Percentiles rank a stretch among this genome's conserved stretches.
Conservation (phyloP, 371 early-diverging fungal species). For the Lichtheimia ornata region DNA sequence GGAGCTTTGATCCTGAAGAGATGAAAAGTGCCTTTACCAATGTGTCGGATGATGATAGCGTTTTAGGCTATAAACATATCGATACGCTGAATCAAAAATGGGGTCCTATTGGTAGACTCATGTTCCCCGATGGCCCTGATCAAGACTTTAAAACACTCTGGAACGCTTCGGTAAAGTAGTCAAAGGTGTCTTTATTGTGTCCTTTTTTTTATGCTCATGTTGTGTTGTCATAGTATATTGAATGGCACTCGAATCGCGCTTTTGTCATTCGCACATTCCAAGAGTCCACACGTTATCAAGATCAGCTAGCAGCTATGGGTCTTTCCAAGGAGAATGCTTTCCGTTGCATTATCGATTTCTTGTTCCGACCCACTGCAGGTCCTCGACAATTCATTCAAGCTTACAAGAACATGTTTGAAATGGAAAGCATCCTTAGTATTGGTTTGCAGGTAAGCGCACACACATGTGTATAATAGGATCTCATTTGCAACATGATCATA, state of each 20-base stretch:
- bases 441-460: slow-evolving; percentile 31
- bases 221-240: slow-evolving; percentile 32
- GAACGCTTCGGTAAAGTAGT: slow-evolving; percentile 42
- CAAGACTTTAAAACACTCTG: slow-evolving; percentile 44
- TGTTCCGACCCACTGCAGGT: slow-evolving; percentile 50
- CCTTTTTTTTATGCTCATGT: not conserved
- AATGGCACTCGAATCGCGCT: slow-evolving; percentile 46
- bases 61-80: slow-evolving; percentile 28
- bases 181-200: not conserved
- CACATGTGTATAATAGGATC: not conserved
- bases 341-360: slow-evolving; percentile 44
- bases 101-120: slow-evolving; percentile 17
- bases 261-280: slow-evolving; percentile 49
- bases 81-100: slow-evolving; percentile 41
- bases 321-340: slow-evolving; percentile 45
- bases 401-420: slow-evolving; percentile 40
- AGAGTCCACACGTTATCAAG: slow-evolving; percentile 29
- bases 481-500: too few species aligned
- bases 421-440: slow-evolving; percentile 48
- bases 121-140: slow-evolving; percentile 41
- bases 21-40: slow-evolving; percentile 34
- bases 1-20: slow-evolving; percentile 42
- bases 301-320: slow-evolving; percentile 30
- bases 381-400: slow-evolving; percentile 50
- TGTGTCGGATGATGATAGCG: slow-evolving; percentile 6